phyloP scores from a whole-genome alignment of 441 rosid species.

The Aleurites moluccanus region DNA sequence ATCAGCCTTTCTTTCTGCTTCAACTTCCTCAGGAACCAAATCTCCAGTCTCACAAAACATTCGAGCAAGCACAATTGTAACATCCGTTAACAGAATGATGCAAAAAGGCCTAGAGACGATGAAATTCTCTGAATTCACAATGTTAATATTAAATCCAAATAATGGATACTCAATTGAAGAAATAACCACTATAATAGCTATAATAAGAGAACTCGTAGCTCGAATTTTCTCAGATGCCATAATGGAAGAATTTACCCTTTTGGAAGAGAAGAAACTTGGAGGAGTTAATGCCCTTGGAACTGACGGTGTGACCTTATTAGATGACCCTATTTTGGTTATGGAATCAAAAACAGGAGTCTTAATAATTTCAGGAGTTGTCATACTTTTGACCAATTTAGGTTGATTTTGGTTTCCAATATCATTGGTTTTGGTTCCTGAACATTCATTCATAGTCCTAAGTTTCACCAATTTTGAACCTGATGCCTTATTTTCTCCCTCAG shows the following conservation, averaged over 20 bases:
- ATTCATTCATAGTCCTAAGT: not conserved
- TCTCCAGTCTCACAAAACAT: slow-evolving; percentile 36
- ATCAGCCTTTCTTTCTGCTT: slow-evolving; percentile 32
- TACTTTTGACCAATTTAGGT: slow-evolving; percentile 5
- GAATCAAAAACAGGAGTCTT: slow-evolving; percentile 6
- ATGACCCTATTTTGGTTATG: slow-evolving; percentile 15
- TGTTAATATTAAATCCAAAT: slow-evolving; percentile 29
- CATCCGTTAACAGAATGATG: slow-evolving; percentile 56
- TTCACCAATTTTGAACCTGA: slow-evolving; percentile 15
- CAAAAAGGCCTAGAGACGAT: slow-evolving; percentile 62
- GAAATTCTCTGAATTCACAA: slow-evolving; percentile 37
- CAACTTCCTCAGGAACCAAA: slow-evolving; percentile 29
- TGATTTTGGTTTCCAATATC: slow-evolving; percentile 8
- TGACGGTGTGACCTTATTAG: slow-evolving; percentile 7
- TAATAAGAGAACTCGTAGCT: slow-evolving; percentile 50
- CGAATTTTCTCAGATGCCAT: slow-evolving; percentile 55
- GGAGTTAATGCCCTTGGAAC: slow-evolving; percentile 22
- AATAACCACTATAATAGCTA: slow-evolving; percentile 54
- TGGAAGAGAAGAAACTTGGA: slow-evolving; percentile 47
- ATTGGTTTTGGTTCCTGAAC: slow-evolving; percentile 1
- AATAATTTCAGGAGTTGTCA: slow-evolving; percentile 6
- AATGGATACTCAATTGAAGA: slow-evolving; percentile 40
- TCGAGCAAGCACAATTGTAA: slow-evolving; percentile 47
- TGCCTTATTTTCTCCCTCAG: slow-evolving; percentile 1
- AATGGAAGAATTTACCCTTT: slow-evolving; percentile 53